phyloP scores from a whole-genome alignment of 2,329 filamentous ascomycete genomes.

The Trichoderma koningiopsis region DNA sequence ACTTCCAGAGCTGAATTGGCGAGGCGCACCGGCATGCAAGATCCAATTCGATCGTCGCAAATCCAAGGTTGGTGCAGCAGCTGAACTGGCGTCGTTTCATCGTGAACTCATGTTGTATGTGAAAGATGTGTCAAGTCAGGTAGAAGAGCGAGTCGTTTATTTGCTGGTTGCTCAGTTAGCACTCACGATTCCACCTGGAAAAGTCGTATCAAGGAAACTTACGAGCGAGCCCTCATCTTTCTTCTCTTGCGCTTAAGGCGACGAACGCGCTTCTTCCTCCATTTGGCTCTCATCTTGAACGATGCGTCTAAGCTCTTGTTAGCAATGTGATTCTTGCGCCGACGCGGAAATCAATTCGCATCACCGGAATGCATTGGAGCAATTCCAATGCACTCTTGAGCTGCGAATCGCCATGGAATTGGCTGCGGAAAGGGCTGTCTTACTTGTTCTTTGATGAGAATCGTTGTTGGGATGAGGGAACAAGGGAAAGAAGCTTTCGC shows the following conservation, averaged over 20 bases:
- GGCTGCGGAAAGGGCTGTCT: conserved; percentile 28
- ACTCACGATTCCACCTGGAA: conserved; percentile 17
- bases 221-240: conserved; percentile 99
- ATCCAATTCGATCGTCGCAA: conserved; percentile 7
- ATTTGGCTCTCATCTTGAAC: conserved; percentile 88
- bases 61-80: conserved; percentile 27
- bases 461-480: conserved; percentile 47
- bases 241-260: conserved; percentile 99
- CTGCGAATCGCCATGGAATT: conserved; percentile 5
- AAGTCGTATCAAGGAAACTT: conserved; percentile 48
- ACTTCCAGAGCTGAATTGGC: conserved; percentile 28
- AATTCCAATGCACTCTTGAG: conserved; percentile 5
- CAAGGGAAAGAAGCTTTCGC: conserved; percentile 33
- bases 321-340: conserved; percentile 18
- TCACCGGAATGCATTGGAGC: not conserved
- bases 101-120: conserved; percentile 42
- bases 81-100: conserved; percentile 34
- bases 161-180: conserved; percentile 54
- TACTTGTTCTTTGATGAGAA: conserved; percentile 51
- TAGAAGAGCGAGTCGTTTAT: conserved; percentile 65
- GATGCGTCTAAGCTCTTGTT: conserved; percentile 32
- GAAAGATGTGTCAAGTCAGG: conserved; percentile 55
- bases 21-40: conserved; percentile 20
- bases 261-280: conserved; percentile 99
- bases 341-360: not conserved